Percentiles rank a stretch among this genome's conserved stretches.
These are phyloP conservation scores for Penicillium cataractarum DNA, from an alignment of 495 filamentous ascomycete species.

Conservation along the genomic window DNA sequence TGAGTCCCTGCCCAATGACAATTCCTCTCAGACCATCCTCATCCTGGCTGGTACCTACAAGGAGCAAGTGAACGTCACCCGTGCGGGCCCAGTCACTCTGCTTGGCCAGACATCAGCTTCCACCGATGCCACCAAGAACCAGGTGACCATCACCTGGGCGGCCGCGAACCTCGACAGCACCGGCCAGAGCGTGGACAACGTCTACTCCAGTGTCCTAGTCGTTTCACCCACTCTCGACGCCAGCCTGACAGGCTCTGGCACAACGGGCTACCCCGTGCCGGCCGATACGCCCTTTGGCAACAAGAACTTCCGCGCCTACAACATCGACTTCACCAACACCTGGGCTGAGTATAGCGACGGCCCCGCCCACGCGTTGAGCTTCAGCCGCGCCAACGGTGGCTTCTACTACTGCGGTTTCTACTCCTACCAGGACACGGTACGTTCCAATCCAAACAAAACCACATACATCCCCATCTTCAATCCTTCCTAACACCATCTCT, in stretches of 20 bases:
- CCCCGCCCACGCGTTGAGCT: constrained; percentile 57
- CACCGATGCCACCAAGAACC: constrained; percentile 43
- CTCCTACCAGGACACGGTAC: constrained; percentile 62
- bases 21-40: constrained; percentile 53
- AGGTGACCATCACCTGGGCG: constrained; percentile 54
- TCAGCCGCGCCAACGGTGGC: constrained; percentile 59
- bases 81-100: constrained; percentile 56
- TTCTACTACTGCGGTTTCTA: constrained; percentile 63
- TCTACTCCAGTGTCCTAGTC: constrained; percentile 56
- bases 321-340: constrained; percentile 62
- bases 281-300: constrained; percentile 60
- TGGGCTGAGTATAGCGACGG: constrained; percentile 54
- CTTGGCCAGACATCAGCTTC: constrained; percentile 54
- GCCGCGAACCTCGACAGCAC: constrained; percentile 50
- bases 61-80: constrained; percentile 64
- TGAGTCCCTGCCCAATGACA: constrained; percentile 55
- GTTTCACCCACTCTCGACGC: constrained; percentile 61
- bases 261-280: constrained; percentile 59
- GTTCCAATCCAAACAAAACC: background rate
- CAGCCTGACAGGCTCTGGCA: constrained; percentile 57
- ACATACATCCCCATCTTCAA: background rate
- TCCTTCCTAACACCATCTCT: background rate
- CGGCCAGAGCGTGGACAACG: constrained; percentile 54
- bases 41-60: constrained; percentile 58
- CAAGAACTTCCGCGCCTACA: constrained; percentile 60